Percentiles rank a stretch among this genome's conserved stretches.
These are phyloP conservation scores for Xeromyces bisporus DNA, from an alignment of 495 filamentous ascomycete species.

Conservation along the genomic window DNA sequence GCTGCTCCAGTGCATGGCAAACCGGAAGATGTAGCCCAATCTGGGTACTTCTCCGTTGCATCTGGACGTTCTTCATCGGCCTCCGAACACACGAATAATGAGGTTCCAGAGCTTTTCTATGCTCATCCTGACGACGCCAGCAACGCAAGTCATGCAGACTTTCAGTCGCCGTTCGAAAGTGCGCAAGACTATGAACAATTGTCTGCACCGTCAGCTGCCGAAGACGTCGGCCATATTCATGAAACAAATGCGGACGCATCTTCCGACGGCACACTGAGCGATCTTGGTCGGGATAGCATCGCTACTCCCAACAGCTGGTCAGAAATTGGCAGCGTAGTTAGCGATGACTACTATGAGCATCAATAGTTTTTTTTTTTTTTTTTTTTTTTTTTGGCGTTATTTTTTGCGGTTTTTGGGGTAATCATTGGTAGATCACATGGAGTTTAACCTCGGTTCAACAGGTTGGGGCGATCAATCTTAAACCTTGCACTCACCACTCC, in stretches of 20 bases:
- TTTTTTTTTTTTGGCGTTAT: too few species aligned
- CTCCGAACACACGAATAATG: constrained; percentile 19
- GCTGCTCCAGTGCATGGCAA: constrained; percentile 2
- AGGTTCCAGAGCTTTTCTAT: constrained; percentile 14
- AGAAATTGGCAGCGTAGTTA: constrained; percentile 58
- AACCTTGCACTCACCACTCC: too few species aligned
- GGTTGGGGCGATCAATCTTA: too few species aligned
- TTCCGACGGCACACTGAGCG: constrained; percentile 47
- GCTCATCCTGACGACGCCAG: constrained; percentile 17
- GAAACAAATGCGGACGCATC: constrained; percentile 12
- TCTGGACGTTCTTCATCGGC: constrained; percentile 7
- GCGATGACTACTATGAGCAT: constrained; percentile 30
- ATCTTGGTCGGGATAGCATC: constrained; percentile 38
- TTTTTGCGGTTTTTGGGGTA: neutral
- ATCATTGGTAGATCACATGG: neutral
- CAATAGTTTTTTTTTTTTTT: constrained; percentile 4
- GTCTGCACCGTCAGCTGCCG: constrained; percentile 19
- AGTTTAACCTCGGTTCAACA: neutral
- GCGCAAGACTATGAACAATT: constrained; percentile 15
- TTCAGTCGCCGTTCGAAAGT: constrained; percentile 12
- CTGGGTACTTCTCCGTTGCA: constrained; percentile 5
- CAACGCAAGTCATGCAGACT: constrained; percentile 15
- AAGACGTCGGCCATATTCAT: constrained; percentile 22
- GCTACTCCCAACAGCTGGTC: constrained; percentile 60
- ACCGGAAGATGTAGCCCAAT: constrained; percentile 3